Base-by-base conservation (phyloP, 2,329 filamentous ascomycete genomes). In the Paracoccidioides lutzii region DNA sequence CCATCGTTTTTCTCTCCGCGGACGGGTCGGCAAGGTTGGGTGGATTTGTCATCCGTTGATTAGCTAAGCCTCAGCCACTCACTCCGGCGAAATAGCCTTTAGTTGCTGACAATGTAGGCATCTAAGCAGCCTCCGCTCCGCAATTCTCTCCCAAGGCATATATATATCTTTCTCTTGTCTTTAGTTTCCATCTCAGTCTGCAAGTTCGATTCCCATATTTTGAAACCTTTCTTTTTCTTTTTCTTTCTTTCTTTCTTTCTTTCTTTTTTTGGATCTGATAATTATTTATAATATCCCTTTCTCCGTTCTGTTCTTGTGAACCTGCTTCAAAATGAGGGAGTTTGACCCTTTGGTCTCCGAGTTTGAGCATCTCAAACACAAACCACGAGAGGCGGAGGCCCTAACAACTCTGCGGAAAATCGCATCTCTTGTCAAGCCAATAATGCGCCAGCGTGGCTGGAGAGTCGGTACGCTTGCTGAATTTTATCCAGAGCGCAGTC, bases 361-460 rank as follows among this genome's bases (percentile, higher is more conserved):
- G 62, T 81, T 78, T 60, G 74, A 78, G 46, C 77, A 81, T 70
- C 69, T 80, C n/a, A 74, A 75, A 48, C 68, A 71, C 33, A 69
- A 73, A 7, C 71, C 73, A 9, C 71, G 76, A 9, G 74, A 77
- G 59, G 67, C 71, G n/a, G 78, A 80, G 58, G 78, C 78, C 9
- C 66, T 80, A 3, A 65, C 81, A 40, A 81, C 81, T 56, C 78
- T 97, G 30, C 86, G 83, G 64, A 90, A 87, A 70, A 79, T 94
- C 43, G 89, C 89, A 2, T 95, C 90, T 32, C 73, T 94, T 56
- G 90, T 96, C 59, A 96, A 95, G 69, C 91, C 91, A 15, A 88
- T 97, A 59, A 97, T 97, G 90, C 80, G 89, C 60, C 88, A 88
- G 50, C 82, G 88, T 45, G 78, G 78, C 55, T 97, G 90, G 88